These are phyloP conservation scores for Aegilops umbellulata DNA, from an alignment of 176 grass and related monocot genomes.

Conservation along the genomic window DNA sequence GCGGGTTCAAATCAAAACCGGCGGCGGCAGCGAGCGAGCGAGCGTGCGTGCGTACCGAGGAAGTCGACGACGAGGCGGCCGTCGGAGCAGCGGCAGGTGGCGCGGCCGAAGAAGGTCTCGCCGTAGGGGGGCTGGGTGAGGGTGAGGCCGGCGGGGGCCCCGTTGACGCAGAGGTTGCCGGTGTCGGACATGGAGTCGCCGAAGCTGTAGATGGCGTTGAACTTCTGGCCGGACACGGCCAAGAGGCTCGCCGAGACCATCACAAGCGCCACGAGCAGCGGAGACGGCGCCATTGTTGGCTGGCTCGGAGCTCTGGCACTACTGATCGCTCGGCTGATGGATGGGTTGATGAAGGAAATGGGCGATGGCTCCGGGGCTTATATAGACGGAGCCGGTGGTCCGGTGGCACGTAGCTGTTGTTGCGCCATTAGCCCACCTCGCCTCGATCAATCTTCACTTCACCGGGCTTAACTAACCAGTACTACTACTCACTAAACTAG, in stretches of 20 bases:
- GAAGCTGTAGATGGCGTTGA: conserved; percentile 84
- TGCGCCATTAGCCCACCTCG: conserved; percentile 34
- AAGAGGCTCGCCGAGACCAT: not conserved
- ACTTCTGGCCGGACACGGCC: conserved; percentile 52
- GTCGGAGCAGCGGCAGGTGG: conserved; percentile 91
- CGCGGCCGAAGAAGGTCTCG: conserved; percentile 72
- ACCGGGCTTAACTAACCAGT: not conserved
- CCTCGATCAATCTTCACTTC: not conserved
- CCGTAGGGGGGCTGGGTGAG: conserved; percentile 76
- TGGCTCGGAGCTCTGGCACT: not conserved
- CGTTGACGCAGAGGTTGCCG: conserved; percentile 82
- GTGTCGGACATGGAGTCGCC: conserved; percentile 93
- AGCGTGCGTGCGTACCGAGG: conserved; percentile 33
- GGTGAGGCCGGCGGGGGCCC: conserved; percentile 53
- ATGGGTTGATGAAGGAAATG: not conserved
- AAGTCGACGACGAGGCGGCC: conserved; percentile 91
- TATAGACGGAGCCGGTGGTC: conserved; percentile 22
- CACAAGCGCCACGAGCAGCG: conserved; percentile 25
- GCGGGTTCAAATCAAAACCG: conserved; percentile 24
- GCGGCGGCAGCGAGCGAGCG: not conserved
- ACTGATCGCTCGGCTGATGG: not conserved
- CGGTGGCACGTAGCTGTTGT: conserved; percentile 47
- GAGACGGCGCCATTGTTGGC: conserved; percentile 25
- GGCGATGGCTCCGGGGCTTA: not conserved
- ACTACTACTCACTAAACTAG: not conserved